These are phyloP conservation scores for Jimgerdemannia flammicorona DNA, from an alignment of 192 early-diverging fungal genomes.

Conservation along the genomic window DNA sequence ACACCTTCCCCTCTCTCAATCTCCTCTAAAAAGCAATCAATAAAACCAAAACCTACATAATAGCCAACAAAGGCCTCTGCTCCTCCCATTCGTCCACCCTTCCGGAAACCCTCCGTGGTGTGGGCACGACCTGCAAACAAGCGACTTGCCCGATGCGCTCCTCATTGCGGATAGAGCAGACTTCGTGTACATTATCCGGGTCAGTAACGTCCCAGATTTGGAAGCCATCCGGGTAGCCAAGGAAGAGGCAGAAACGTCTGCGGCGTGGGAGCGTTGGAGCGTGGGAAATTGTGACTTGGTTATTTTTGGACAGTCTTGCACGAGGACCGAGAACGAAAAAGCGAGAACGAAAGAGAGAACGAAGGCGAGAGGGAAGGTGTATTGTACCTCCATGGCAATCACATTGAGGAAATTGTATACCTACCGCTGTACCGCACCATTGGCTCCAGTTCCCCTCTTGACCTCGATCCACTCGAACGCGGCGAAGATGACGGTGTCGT, in stretches of 20 bases:
- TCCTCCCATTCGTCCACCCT: constrained; percentile 2
- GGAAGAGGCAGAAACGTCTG: constrained; percentile 44
- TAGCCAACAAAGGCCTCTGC: constrained; percentile 22
- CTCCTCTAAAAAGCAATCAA: neutral
- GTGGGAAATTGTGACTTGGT: constrained; percentile 2
- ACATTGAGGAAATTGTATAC: too few relatives aligned
- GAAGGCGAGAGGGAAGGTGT: neutral
- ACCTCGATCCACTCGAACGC: constrained; percentile 25
- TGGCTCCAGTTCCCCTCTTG: neutral
- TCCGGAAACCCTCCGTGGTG: neutral
- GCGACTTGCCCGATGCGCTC: constrained; percentile 40
- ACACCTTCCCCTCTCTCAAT: neutral
- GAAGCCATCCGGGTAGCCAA: constrained; percentile 74
- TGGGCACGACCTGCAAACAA: constrained; percentile 44
- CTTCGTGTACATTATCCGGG: constrained; percentile 62
- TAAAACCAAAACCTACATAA: constrained; percentile 23
- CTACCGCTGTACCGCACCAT: too few relatives aligned
- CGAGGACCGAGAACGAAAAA: neutral
- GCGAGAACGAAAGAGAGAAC: neutral
- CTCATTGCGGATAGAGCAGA: constrained; percentile 53
- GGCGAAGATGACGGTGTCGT: constrained; percentile 22
- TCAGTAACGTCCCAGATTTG: constrained; percentile 76
- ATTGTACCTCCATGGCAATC: neutral
- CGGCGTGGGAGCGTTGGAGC: neutral
- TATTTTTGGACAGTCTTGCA: neutral